Conservation (phyloP, 495 filamentous ascomycete genomes). For the Cudoniella acicularis region DNA sequence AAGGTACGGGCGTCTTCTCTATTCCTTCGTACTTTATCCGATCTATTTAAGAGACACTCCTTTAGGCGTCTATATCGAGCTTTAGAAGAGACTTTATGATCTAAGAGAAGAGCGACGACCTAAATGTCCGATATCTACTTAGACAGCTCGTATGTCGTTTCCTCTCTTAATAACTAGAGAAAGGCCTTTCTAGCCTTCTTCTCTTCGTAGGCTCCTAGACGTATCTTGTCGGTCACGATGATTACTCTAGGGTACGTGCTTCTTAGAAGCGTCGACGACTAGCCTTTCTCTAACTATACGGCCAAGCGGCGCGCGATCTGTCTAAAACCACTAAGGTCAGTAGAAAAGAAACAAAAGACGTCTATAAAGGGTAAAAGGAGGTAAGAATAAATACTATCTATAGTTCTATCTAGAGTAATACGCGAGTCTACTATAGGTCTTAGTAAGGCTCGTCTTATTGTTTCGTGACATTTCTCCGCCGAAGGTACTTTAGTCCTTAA, state of each 20-base stretch:
- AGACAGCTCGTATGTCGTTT: neutral
- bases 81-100: neutral
- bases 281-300: neutral
- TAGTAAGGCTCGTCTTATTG: neutral
- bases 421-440: neutral
- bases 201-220: too few relatives aligned
- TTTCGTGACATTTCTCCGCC: neutral
- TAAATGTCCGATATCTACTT: neutral
- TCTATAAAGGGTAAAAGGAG: slow-evolving; percentile 10
- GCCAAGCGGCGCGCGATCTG: slow-evolving; percentile 2
- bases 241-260: neutral
- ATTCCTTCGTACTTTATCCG: slow-evolving; percentile 16
- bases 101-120: neutral
- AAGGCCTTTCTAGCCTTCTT: too few relatives aligned
- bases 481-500: neutral
- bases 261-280: slow-evolving; percentile 8
- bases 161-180: too few relatives aligned
- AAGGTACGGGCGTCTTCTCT: slow-evolving; percentile 11
- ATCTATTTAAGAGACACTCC: slow-evolving; percentile 4
- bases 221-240: too few relatives aligned
- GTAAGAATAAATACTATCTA: neutral
- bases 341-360: slow-evolving; percentile 12
- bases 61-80: slow-evolving; percentile 6
- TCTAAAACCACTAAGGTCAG: slow-evolving; percentile 2
- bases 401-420: neutral